Evolutionary conservation across 2,329 filamentous ascomycete species (phyloP).

Genomic region (Chrysoporthe austroafricana): DNA sequence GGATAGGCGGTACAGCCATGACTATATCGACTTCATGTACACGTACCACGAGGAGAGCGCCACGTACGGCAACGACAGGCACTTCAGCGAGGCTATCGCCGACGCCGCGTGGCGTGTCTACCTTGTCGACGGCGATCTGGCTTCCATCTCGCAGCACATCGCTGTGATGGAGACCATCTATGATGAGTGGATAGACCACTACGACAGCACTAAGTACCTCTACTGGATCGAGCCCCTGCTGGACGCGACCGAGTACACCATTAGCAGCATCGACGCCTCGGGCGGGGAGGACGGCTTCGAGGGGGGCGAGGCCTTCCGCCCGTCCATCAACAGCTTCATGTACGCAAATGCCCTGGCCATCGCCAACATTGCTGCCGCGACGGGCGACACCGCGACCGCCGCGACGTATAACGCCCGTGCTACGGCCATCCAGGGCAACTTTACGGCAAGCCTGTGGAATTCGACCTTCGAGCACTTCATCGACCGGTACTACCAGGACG

Average conservation of each 20-base stretch:
- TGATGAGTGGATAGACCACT: slow-evolving; percentile 43
- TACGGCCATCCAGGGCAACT: slow-evolving; percentile 39
- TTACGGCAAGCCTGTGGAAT: slow-evolving; percentile 48
- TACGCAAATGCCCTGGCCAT: slow-evolving; percentile 48
- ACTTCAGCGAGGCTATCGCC: slow-evolving; percentile 49
- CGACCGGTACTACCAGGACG: slow-evolving; percentile 45
- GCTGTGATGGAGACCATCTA: slow-evolving; percentile 42
- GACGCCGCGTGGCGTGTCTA: slow-evolving; percentile 45
- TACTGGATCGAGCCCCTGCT: slow-evolving; percentile 48
- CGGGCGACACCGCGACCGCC: slow-evolving; percentile 31
- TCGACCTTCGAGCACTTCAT: slow-evolving; percentile 48
- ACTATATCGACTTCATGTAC: slow-evolving; percentile 47
- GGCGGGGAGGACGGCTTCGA: slow-evolving; percentile 45
- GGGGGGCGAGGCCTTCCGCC: slow-evolving; percentile 46
- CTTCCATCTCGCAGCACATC: slow-evolving; percentile 38
- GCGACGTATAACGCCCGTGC: slow-evolving; percentile 37
- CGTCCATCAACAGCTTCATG: slow-evolving; percentile 49
- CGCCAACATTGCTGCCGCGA: slow-evolving; percentile 42
- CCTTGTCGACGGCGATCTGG: slow-evolving; percentile 45
- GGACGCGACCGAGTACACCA: slow-evolving; percentile 51
- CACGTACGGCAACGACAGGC: slow-evolving; percentile 40
- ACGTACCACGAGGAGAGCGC: slow-evolving; percentile 35
- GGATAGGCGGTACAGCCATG: slow-evolving; percentile 47
- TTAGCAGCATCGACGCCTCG: slow-evolving; percentile 46
- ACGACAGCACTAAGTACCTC: slow-evolving; percentile 43